A percentile compares a stretch with the other conserved stretches of the same genome.
These are phyloP conservation scores for Mycosphaerella arachidis DNA, from an alignment of 2,329 filamentous ascomycete genomes.

Conservation along the genomic window DNA sequence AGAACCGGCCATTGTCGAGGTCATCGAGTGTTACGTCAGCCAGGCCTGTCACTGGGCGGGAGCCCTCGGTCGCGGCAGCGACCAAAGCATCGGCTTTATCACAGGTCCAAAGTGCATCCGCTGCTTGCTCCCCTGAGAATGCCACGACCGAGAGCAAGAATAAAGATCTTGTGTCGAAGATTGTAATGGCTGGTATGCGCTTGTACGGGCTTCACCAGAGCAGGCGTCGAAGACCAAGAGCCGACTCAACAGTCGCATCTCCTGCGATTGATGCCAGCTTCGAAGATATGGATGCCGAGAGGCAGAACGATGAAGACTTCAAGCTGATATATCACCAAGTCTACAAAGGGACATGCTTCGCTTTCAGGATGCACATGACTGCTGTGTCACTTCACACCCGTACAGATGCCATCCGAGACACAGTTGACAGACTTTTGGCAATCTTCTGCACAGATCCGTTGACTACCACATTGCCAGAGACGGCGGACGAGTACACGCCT, in stretches of 20 bases:
- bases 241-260: conserved; percentile 17
- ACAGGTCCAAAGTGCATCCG: conserved; percentile 23
- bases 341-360: conserved; percentile 47
- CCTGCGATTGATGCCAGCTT: conserved; percentile 16
- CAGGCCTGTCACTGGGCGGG: conserved; percentile 17
- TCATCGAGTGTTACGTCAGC: conserved; percentile 30
- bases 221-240: conserved; percentile 31
- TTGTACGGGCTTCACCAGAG: conserved; percentile 47
- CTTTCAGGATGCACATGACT: conserved; percentile 41
- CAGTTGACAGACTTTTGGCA: conserved; percentile 44
- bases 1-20: conserved; percentile 26
- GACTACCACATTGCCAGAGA: conserved; percentile 8
- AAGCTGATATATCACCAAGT: conserved; percentile 51
- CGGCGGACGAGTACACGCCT: conserved; percentile 25
- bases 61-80: conserved; percentile 16
- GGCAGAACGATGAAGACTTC: conserved; percentile 46
- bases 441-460: conserved; percentile 47
- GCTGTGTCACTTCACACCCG: conserved; percentile 36
- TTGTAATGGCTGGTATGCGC: conserved; percentile 52
- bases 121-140: conserved; percentile 4
- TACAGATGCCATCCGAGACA: conserved; percentile 43
- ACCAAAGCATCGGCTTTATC: conserved; percentile 26
- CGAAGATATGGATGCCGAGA: conserved; percentile 19
- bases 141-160: conserved; percentile 34
- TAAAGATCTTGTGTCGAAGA: conserved; percentile 47